Percentiles rank a stretch among this genome's conserved stretches.
Evolutionary conservation across 768 basidiomycete genomes (phyloP).

Genomic region (Calocybe gangraenosa): DNA sequence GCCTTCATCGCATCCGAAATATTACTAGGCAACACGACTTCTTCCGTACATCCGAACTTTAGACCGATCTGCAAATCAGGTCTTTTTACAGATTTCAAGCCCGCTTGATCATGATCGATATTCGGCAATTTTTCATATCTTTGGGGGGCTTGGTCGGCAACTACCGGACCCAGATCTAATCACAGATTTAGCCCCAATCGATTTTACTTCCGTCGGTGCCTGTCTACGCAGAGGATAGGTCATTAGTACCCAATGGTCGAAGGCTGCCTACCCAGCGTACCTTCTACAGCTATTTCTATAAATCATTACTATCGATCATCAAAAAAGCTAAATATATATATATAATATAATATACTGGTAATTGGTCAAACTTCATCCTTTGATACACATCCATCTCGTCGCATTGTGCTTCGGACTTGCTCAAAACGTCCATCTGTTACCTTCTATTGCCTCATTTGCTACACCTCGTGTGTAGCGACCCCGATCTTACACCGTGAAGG

Average conservation of each 20-base stretch:
- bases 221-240: no score
- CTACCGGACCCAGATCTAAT: conserved; percentile 18
- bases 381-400: conserved; percentile 5
- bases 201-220: conserved; percentile 29
- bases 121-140: conserved; percentile 21
- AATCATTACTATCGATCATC: no score
- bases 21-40: conserved; percentile 13
- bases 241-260: no score
- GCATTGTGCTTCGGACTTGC: neutral
- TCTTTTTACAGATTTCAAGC: conserved; percentile 7
- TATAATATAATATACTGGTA: no score
- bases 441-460: neutral
- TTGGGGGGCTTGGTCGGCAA: conserved; percentile 13
- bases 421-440: neutral
- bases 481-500: conserved; percentile 2
- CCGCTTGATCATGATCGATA: conserved; percentile 34
- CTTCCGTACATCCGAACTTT: conserved; percentile 11
- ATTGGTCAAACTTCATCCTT: neutral
- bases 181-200: conserved; percentile 11
- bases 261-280: no score
- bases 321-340: no score
- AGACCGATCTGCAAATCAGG: conserved; percentile 25
- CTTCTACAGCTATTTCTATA: no score
- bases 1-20: conserved; percentile 6
- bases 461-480: neutral